Conservation (phyloP, 106 monocot species). For the Phalaenopsis equestris region DNA sequence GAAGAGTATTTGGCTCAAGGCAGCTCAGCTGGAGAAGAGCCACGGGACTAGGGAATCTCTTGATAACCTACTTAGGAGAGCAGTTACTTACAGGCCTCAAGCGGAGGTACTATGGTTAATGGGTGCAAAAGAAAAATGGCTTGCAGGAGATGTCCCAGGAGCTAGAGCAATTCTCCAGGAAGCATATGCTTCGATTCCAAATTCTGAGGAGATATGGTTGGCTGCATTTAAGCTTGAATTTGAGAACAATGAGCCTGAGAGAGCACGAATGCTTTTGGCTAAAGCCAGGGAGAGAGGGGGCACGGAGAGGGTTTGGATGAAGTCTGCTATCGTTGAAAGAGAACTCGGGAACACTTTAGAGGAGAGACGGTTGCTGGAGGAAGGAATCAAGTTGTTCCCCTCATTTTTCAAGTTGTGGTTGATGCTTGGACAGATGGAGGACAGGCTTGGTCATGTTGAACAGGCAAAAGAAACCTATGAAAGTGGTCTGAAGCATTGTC, state of each 20-base stretch:
- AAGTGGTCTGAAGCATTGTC: slow-evolving; percentile 64
- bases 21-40: slow-evolving; percentile 96
- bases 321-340: slow-evolving; percentile 94
- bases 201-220: slow-evolving; percentile 95
- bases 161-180: slow-evolving; percentile 95
- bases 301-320: slow-evolving; percentile 99
- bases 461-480: slow-evolving; percentile 82
- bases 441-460: slow-evolving; percentile 46
- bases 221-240: slow-evolving; percentile 99
- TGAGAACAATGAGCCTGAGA: slow-evolving; percentile 91
- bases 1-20: slow-evolving; percentile 99
- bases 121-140: slow-evolving; percentile 99
- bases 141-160: slow-evolving; percentile 87
- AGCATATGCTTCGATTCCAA: slow-evolving; percentile 96
- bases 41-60: slow-evolving; percentile 92
- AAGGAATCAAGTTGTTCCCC: slow-evolving; percentile 76
- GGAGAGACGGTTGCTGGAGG: slow-evolving; percentile 72
- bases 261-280: slow-evolving; percentile 91
- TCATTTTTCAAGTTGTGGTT: slow-evolving; percentile 89
- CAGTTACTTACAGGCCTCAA: slow-evolving; percentile 87
- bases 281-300: slow-evolving; percentile 94
- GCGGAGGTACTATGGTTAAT: slow-evolving; percentile 97
- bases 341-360: slow-evolving; percentile 71
- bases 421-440: slow-evolving; percentile 99
- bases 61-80: slow-evolving; percentile 76